Conservation (phyloP, 345 rosid species). For the Citrus trifoliata region DNA sequence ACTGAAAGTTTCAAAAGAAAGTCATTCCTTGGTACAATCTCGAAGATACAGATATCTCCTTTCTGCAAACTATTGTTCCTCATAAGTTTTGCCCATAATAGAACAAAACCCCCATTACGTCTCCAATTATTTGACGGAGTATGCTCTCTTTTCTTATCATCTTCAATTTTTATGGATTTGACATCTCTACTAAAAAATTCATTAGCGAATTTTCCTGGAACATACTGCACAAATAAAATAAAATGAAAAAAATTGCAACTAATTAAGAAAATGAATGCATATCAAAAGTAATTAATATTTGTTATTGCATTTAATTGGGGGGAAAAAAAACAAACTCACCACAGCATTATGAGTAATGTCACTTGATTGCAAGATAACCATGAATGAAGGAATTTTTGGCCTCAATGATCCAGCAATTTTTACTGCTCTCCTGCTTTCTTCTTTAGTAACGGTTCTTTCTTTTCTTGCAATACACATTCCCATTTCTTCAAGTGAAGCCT, state of each 20-base stretch:
- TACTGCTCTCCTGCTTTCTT: constrained; percentile 28
- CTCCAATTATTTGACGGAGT: neutral
- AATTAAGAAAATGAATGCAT: neutral
- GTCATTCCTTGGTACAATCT: neutral
- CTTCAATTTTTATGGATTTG: constrained; percentile 19
- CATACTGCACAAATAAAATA: constrained; percentile 11
- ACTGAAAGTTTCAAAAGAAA: neutral
- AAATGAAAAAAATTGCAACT: neutral
- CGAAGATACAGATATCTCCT: neutral
- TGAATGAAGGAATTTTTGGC: constrained; percentile 31
- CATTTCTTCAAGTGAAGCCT: neutral
- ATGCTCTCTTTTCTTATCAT: constrained; percentile 17
- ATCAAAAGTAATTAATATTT: neutral
- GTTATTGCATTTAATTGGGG: neutral
- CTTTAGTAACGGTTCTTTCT: neutral
- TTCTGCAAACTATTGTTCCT: neutral
- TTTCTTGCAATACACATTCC: neutral
- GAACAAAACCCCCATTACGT: too few species aligned
- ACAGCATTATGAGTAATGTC: constrained; percentile 2
- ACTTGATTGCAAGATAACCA: constrained; percentile 27
- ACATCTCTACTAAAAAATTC: neutral
- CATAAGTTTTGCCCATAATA: constrained; percentile 10
- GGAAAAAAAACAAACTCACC: neutral
- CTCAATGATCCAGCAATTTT: constrained; percentile 25
- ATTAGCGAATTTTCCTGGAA: neutral